Percentiles rank a stretch among this genome's conserved stretches.
Evolutionary conservation across 2,329 filamentous ascomycete genomes (phyloP).

Genomic region (Aureobasidium sp.): DNA sequence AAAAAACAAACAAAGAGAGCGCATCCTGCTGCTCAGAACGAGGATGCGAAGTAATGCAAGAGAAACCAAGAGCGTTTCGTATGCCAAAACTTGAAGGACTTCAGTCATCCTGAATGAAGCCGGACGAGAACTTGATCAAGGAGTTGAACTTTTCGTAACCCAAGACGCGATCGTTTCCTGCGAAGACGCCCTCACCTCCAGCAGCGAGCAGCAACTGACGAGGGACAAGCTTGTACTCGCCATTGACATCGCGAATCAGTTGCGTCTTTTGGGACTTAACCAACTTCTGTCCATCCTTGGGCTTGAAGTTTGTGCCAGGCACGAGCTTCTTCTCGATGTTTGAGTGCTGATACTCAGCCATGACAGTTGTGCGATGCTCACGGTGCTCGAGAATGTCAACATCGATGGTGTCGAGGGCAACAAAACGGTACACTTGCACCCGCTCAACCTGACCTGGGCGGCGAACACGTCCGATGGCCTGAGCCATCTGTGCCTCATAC

Average conservation of each 20-base stretch:
- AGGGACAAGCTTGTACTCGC: slow-evolving; percentile 24
- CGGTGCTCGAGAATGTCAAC: slow-evolving; percentile 39
- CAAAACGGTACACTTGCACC: slow-evolving; percentile 60
- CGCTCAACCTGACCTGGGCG: slow-evolving; percentile 49
- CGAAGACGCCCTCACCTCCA: slow-evolving; percentile 14
- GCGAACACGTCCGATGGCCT: slow-evolving; percentile 53
- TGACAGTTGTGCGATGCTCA: slow-evolving; percentile 24
- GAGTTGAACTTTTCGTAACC: slow-evolving; percentile 26
- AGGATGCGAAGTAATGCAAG: neutral
- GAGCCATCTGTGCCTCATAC: slow-evolving; percentile 51
- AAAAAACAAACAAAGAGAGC: neutral
- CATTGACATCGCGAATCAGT: slow-evolving; percentile 19
- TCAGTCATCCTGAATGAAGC: slow-evolving; percentile 21
- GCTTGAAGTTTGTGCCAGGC: neutral
- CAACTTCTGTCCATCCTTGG: neutral
- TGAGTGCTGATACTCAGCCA: slow-evolving; percentile 16
- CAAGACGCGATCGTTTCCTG: slow-evolving; percentile 19
- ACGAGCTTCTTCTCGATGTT: neutral
- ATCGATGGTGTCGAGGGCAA: slow-evolving; percentile 63
- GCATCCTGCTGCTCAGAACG: neutral
- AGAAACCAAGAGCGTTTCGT: neutral
- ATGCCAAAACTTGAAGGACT: neutral
- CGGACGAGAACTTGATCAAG: slow-evolving; percentile 25
- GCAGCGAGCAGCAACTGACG: slow-evolving; percentile 21
- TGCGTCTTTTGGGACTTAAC: slow-evolving; percentile 29